phyloP scores from a whole-genome alignment of 1,284 basidiomycete species.

The Hypsizygus ulmarius region DNA sequence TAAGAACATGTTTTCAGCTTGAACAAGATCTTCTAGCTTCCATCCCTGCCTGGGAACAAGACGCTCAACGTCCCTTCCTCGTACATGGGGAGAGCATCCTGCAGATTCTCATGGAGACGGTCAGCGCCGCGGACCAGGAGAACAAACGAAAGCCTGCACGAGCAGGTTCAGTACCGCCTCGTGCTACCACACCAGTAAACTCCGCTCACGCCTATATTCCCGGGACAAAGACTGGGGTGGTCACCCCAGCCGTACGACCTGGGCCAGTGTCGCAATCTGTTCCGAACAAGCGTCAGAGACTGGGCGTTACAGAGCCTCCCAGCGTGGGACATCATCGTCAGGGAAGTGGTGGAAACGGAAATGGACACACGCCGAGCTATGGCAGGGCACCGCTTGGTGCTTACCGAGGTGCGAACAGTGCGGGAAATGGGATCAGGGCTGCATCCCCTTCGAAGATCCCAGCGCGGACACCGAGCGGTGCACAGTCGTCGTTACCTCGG shows the following conservation, averaged over 20 bases:
- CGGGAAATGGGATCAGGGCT: constrained; percentile 23
- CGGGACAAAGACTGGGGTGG: constrained; percentile 37
- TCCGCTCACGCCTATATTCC: constrained; percentile 35
- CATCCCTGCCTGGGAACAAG: constrained; percentile 88
- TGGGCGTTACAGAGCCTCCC: constrained; percentile 36
- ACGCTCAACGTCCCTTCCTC: constrained; percentile 74
- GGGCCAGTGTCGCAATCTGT: constrained; percentile 45
- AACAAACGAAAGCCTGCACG: constrained; percentile 53
- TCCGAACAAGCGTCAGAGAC: constrained; percentile 57
- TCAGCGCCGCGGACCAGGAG: constrained; percentile 73
- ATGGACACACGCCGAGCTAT: constrained; percentile 17
- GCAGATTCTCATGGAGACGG: constrained; percentile 71
- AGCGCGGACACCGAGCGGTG: constrained; percentile 32
- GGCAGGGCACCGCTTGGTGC: constrained; percentile 35
- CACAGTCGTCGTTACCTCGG: constrained; percentile 35
- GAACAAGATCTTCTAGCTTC: constrained; percentile 82
- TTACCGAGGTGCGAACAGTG: constrained; percentile 28
- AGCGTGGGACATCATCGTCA: constrained; percentile 21
- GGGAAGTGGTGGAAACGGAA: constrained; percentile 18
- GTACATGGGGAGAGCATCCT: constrained; percentile 86
- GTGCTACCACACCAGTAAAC: constrained; percentile 58
- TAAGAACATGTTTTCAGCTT: constrained; percentile 48
- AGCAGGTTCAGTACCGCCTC: constrained; percentile 54
- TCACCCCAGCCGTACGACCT: constrained; percentile 60
- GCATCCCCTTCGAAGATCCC: constrained; percentile 48